Base-by-base conservation (phyloP, 176 grass and related monocot genomes). In the Panicum miliaceum region DNA sequence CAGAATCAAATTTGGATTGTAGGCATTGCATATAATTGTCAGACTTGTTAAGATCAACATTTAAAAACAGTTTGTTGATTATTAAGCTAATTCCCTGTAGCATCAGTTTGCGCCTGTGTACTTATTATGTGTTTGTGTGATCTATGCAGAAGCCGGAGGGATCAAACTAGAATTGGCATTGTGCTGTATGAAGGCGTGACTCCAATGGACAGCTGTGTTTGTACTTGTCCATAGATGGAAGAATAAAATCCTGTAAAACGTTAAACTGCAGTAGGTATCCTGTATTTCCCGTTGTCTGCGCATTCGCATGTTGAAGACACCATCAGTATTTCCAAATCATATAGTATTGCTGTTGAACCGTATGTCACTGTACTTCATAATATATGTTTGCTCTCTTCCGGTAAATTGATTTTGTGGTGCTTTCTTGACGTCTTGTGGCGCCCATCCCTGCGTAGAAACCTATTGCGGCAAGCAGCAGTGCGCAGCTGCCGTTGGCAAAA, bases 111-210 rank as follows among this genome's bases (percentile, higher is more conserved):
- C 0, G 0, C n/a, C 7, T 58, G 6, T 80, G 18, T 70, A 63
- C 63, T 82, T 58, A 57, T 2, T 74, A 20, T 19, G 3, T 74
- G 37, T 4, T 19, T 60, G 57, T 3, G 27, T 77, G 25, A 18
- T 42, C 12, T 61, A 56, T 76, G 57, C 88, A 90, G 88, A 90
- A 59, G 56, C 22, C 56, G 0, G 86, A 82, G 64, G 64, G 86
- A 71, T 77, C 79, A 23, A 77, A 34, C 42, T 76, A 82, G 32
- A 64, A 77, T 52, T 6, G 46, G 37, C 53, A 8, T 27, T 15
- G 4, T 23, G 12, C 50, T 71, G 68, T 15, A 27, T 57, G 47
- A 79, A 73, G 66, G 25, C 32, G 68, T 41, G 81, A 19, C 58
- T 71, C 36, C 20, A 1, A 8, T 57, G 47, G 75, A 50, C 75